These are phyloP conservation scores for Umbelopsis sp. DNA, from an alignment of 192 early-diverging fungal genomes.

Conservation along the genomic window DNA sequence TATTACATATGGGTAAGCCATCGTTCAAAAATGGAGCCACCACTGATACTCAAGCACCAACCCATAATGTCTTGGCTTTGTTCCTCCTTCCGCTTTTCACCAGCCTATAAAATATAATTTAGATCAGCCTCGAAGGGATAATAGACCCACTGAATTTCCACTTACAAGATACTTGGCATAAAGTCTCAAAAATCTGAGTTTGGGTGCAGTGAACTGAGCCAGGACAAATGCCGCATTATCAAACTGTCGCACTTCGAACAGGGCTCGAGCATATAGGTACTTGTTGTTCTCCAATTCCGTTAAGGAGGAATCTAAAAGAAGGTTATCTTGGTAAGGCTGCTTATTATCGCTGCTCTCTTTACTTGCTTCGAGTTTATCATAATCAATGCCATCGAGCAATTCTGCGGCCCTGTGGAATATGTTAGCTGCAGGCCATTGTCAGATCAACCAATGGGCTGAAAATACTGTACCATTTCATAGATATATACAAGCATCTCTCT, in stretches of 20 bases:
- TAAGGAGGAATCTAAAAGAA: conserved; percentile 4
- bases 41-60: conserved; percentile 11
- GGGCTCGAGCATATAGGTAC: conserved; percentile 66
- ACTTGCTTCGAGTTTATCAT: conserved; percentile 5
- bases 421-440: neutral
- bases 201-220: conserved; percentile 46
- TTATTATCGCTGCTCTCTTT: neutral
- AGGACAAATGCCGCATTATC: conserved; percentile 61
- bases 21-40: neutral
- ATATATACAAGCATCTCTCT: conserved; percentile 66
- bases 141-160: too few species aligned
- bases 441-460: neutral
- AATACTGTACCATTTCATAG: conserved; percentile 71
- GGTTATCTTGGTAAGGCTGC: conserved; percentile 15
- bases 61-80: conserved; percentile 58
- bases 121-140: neutral
- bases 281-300: conserved; percentile 48
- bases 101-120: conserved; percentile 28
- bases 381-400: conserved; percentile 43
- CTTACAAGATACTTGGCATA: conserved; percentile 78
- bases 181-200: conserved; percentile 72
- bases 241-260: conserved; percentile 75
- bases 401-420: conserved; percentile 50
- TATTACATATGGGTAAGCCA: neutral
- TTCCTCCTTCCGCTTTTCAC: conserved; percentile 62